phyloP scores from a whole-genome alignment of 2,329 filamentous ascomycete species.

The Fusarium denticulatum region DNA sequence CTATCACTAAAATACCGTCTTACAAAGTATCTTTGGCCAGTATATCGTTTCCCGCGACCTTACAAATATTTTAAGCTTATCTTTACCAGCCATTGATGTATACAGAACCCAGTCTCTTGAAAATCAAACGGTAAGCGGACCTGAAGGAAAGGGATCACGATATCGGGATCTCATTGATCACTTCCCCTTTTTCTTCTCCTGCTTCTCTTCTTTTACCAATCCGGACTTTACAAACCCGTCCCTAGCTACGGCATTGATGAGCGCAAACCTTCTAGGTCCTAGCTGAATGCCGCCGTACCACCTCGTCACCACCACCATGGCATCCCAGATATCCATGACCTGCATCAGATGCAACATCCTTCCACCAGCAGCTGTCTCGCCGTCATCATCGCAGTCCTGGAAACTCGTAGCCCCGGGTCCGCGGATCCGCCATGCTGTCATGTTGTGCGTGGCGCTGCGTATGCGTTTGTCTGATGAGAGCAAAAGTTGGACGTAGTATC shows the following conservation, averaged over 20 bases:
- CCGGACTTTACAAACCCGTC: slow-evolving; percentile 85
- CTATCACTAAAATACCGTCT: not conserved
- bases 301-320: slow-evolving; percentile 89
- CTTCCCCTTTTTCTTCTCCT: slow-evolving; percentile 49
- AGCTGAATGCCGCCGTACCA: slow-evolving; percentile 96
- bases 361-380: slow-evolving; percentile 90
- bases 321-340: slow-evolving; percentile 92
- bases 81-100: not conserved
- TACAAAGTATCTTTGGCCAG: not conserved
- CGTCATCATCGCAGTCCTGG: slow-evolving; percentile 96
- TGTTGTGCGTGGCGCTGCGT: slow-evolving; percentile 91
- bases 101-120: not conserved
- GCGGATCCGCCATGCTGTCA: slow-evolving; percentile 90
- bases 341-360: slow-evolving; percentile 90
- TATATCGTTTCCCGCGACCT: not conserved
- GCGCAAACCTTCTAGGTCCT: slow-evolving; percentile 86
- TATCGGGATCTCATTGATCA: slow-evolving; percentile 30
- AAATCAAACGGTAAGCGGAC: not conserved
- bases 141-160: not conserved
- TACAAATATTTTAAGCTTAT: not conserved
- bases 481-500: slow-evolving; percentile 76
- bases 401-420: slow-evolving; percentile 65
- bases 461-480: slow-evolving; percentile 85
- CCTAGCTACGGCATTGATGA: slow-evolving; percentile 88
- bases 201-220: slow-evolving; percentile 63